Conservation (phyloP, 148 eudicot genomes). For the Tetragonia tetragonoides region DNA sequence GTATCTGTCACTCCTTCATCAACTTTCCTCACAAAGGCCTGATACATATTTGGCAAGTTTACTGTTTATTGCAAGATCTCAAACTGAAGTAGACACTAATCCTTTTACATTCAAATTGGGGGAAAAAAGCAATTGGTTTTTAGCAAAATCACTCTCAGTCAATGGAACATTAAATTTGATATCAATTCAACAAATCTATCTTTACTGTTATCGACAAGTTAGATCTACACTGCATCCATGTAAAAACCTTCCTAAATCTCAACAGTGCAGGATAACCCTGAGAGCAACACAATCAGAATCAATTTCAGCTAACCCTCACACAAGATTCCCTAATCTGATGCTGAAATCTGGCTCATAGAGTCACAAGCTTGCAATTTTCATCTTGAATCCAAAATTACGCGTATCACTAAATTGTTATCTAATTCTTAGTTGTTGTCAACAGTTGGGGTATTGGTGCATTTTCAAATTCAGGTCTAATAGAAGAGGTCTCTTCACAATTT, state of each 20-base stretch:
- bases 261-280: neutral
- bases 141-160: neutral
- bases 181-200: neutral
- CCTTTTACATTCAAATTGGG: neutral
- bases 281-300: neutral
- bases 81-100: neutral
- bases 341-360: neutral
- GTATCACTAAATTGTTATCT: neutral
- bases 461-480: neutral
- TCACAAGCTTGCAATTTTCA: neutral
- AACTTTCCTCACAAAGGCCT: constrained; percentile 81
- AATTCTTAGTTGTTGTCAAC: neutral
- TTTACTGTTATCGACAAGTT: neutral
- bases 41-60: constrained; percentile 7
- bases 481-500: neutral
- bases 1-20: constrained; percentile 66
- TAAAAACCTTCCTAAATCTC: too few relatives aligned
- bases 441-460: neutral
- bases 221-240: neutral
- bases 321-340: too few relatives aligned
- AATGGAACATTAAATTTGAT: neutral
- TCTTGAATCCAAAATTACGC: neutral
- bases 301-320: neutral
- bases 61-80: constrained; percentile 9
- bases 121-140: neutral